Percentiles rank a stretch among this genome's conserved stretches.
phyloP scores from a whole-genome alignment of 768 basidiomycete genomes.

The Pleurotus salmoneostramineus region DNA sequence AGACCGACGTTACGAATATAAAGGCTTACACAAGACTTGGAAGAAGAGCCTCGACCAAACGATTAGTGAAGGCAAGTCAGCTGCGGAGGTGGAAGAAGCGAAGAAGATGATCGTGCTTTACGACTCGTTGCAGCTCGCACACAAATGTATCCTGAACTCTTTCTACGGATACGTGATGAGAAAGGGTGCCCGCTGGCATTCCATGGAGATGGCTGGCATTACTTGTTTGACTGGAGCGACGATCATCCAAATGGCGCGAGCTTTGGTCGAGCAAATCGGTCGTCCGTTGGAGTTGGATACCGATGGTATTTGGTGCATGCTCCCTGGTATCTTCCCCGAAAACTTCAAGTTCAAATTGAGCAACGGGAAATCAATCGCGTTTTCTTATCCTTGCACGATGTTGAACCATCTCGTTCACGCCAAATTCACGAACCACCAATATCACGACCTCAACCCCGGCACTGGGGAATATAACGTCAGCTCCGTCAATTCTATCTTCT shows the following conservation, averaged over 20 bases:
- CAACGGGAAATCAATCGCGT: slow-evolving; percentile 80
- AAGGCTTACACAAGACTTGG: slow-evolving; percentile 97
- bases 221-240: slow-evolving; percentile 96
- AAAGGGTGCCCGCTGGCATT: slow-evolving; percentile 98
- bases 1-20: slow-evolving; percentile 98
- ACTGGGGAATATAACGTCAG: slow-evolving; percentile 83
- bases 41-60: slow-evolving; percentile 93
- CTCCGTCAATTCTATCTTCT: slow-evolving; percentile 98
- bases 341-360: slow-evolving; percentile 93
- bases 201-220: slow-evolving; percentile 99
- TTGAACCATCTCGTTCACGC: slow-evolving; percentile 96
- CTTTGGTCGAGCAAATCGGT: slow-evolving; percentile 96
- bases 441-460: slow-evolving; percentile 85
- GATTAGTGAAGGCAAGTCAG: slow-evolving; percentile 58
- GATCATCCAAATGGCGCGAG: slow-evolving; percentile 98
- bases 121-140: slow-evolving; percentile 96
- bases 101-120: slow-evolving; percentile 99
- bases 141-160: slow-evolving; percentile 99
- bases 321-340: slow-evolving; percentile 96
- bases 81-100: slow-evolving; percentile 92
- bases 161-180: slow-evolving; percentile 99
- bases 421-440: slow-evolving; percentile 95
- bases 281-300: slow-evolving; percentile 97
- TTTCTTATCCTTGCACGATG: slow-evolving; percentile 99
- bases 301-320: slow-evolving; percentile 99